Evolutionary conservation across 2,329 filamentous ascomycete species (phyloP).

Genomic region (Juglanconis oblonga): DNA sequence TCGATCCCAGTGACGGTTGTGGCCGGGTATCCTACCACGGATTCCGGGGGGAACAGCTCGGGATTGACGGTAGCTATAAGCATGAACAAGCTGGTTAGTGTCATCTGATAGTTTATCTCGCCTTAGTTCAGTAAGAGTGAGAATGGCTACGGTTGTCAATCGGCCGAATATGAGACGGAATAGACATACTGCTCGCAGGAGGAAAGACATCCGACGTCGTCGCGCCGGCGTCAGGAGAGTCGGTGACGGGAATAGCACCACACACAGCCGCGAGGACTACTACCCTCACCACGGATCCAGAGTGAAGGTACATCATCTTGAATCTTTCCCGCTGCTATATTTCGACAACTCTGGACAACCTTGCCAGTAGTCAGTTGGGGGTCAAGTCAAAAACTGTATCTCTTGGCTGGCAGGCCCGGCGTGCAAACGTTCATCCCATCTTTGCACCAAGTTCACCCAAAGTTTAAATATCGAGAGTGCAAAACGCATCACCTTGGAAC

Average conservation of each 20-base stretch:
- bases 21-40: conserved; percentile 26
- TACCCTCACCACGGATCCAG: neutral
- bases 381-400: neutral
- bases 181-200: conserved; percentile 21
- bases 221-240: conserved; percentile 13
- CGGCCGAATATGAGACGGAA: neutral
- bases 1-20: conserved; percentile 27
- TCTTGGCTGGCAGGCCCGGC: neutral
- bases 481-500: no score
- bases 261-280: neutral
- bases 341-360: no score
- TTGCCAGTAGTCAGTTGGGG: no score
- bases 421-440: neutral
- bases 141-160: neutral
- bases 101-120: neutral
- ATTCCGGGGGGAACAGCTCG: conserved; percentile 28
- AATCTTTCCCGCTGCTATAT: neutral
- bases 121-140: neutral
- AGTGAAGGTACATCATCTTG: conserved; percentile 6
- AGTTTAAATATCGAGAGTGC: no score
- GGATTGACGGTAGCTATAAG: conserved; percentile 26
- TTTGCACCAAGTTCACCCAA: no score
- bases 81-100: neutral
- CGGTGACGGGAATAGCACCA: conserved; percentile 3
- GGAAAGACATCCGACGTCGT: conserved; percentile 22